Evolutionary conservation across 495 filamentous ascomycete genomes (phyloP).

Genomic region (Staphylotrichum longicolle): DNA sequence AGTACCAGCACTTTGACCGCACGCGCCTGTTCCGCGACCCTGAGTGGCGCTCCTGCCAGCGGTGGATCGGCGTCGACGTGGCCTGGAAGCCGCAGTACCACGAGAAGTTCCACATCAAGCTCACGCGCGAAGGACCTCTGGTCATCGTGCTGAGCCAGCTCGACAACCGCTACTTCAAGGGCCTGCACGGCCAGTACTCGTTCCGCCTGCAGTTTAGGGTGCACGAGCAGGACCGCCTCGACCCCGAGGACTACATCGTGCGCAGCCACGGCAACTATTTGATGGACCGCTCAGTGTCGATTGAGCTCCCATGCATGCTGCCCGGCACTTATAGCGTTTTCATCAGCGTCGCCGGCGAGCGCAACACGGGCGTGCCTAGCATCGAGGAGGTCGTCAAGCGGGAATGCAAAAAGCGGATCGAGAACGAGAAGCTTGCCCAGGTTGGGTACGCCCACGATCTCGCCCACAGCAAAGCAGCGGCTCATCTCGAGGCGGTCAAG

Average conservation of each 20-base stretch:
- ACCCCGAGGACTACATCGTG: conserved; percentile 82
- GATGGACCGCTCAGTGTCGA: conserved; percentile 50
- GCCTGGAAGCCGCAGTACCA: conserved; percentile 88
- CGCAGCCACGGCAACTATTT: conserved; percentile 73
- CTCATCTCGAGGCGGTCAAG: conserved; percentile 60
- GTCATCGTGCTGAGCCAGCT: conserved; percentile 86
- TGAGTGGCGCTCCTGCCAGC: conserved; percentile 80
- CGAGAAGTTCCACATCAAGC: conserved; percentile 76
- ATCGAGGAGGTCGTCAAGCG: conserved; percentile 71
- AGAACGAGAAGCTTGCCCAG: conserved; percentile 78
- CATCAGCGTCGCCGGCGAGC: conserved; percentile 74
- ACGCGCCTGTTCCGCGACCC: conserved; percentile 77
- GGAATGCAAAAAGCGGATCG: conserved; percentile 60
- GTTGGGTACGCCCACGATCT: conserved; percentile 84
- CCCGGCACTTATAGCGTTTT: conserved; percentile 79
- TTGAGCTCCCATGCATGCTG: conserved; percentile 58
- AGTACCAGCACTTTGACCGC: conserved; percentile 83
- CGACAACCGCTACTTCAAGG: conserved; percentile 82
- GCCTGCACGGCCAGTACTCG: conserved; percentile 75
- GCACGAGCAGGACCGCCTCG: conserved; percentile 62
- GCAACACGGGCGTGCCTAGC: conserved; percentile 49
- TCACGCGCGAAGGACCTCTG: conserved; percentile 66
- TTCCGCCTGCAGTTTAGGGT: conserved; percentile 88
- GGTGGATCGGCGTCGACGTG: conserved; percentile 84
- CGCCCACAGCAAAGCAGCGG: conserved; percentile 76